Conservation (phyloP, 164 flowering plant species). For the Chloranthus sessilifolius region DNA sequence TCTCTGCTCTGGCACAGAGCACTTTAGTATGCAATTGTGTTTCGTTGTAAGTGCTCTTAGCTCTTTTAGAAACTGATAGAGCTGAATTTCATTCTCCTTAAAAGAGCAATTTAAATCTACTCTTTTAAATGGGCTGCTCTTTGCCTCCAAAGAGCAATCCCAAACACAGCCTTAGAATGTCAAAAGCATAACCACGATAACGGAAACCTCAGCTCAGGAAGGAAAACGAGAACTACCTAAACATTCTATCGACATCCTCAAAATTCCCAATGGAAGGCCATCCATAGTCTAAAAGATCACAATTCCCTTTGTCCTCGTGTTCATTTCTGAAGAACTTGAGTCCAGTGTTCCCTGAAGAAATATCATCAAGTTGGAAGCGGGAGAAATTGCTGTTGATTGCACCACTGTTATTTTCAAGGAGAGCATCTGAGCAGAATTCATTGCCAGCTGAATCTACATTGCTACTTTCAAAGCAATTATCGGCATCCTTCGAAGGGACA, state of each 20-base stretch:
- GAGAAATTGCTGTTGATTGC: slow-evolving; percentile 27
- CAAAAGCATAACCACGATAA: background rate
- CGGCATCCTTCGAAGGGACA: slow-evolving; percentile 29
- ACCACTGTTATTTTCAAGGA: too few relatives aligned
- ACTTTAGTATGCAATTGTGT: too few relatives aligned
- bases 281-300: slow-evolving; percentile 45
- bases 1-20: too few relatives aligned
- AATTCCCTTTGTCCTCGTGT: slow-evolving; percentile 40
- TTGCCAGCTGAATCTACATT: slow-evolving; percentile 23
- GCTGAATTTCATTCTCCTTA: too few relatives aligned
- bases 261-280: slow-evolving; percentile 82
- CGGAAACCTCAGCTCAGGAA: background rate
- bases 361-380: slow-evolving; percentile 34
- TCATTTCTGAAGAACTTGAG: slow-evolving; percentile 41
- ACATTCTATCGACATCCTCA: slow-evolving; percentile 81
- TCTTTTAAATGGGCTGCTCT: too few relatives aligned
- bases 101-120: too few relatives aligned
- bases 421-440: slow-evolving; percentile 11
- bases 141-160: background rate
- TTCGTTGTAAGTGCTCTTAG: too few relatives aligned
- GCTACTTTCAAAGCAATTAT: slow-evolving; percentile 29
- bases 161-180: background rate
- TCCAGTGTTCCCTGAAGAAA: slow-evolving; percentile 40
- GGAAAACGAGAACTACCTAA: too few relatives aligned
- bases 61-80: too few relatives aligned